These are phyloP conservation scores for Chenopodium quinoa DNA, from an alignment of 148 eudicot genomes.

Conservation along the genomic window DNA sequence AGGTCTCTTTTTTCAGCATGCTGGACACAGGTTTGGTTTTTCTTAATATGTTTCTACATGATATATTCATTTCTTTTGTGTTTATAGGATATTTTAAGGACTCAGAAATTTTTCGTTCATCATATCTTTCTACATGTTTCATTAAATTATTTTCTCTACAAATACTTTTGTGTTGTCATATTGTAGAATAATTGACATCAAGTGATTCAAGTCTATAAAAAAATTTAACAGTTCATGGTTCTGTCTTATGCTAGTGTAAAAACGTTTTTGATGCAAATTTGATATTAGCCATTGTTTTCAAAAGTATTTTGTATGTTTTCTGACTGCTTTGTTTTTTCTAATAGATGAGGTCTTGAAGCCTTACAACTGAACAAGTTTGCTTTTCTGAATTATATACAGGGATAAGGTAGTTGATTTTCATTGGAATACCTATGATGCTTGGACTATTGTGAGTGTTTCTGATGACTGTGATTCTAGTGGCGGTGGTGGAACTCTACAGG, in stretches of 20 bases:
- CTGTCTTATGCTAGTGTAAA: neutral
- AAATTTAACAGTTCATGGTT: neutral
- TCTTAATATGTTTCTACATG: neutral
- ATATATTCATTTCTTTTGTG: neutral
- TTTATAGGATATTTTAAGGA: neutral
- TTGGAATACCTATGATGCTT: slow-evolving; percentile 85
- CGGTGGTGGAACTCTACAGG: slow-evolving; percentile 97
- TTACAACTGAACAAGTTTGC: neutral
- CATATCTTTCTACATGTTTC: neutral
- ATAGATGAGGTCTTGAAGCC: neutral
- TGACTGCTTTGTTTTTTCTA: neutral
- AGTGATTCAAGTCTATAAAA: neutral
- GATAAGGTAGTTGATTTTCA: slow-evolving; percentile 96
- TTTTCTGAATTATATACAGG: slow-evolving; percentile 34
- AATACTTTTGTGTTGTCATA: neutral
- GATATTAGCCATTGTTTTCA: neutral
- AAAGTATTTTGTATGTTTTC: neutral
- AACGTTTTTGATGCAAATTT: neutral
- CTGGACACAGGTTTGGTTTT: slow-evolving; percentile 79
- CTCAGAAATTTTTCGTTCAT: neutral
- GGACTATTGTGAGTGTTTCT: slow-evolving; percentile 95
- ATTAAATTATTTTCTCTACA: neutral
- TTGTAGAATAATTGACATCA: neutral
- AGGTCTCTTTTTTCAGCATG: slow-evolving; percentile 88
- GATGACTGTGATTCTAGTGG: slow-evolving; percentile 85